Base-by-base conservation (phyloP, 371 early-diverging fungal species). In the Sporodiniella umbellata region DNA sequence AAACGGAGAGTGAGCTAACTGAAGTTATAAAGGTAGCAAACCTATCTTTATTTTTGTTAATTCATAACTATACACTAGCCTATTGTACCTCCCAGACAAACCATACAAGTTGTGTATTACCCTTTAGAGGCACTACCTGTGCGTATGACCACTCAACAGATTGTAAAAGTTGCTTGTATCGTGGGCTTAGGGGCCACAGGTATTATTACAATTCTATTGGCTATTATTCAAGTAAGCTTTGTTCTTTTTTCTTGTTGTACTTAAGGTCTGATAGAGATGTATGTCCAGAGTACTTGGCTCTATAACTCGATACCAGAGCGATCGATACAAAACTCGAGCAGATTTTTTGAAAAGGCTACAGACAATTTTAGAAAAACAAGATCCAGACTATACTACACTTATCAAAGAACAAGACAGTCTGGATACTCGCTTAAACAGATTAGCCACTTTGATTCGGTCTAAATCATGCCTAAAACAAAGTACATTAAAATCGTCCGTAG, bases 181-280 rank as follows among this genome's bases (percentile, higher is more conserved):
- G 15, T 62, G 10, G 72, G 66, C 4, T 15, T 70, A 12, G 57
- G 72, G 10, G 53, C 64, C 2, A 59, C 69, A 11, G 61, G 70
- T 19, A 19, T 68, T n/a, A 62, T 68, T 22, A 55, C 59, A n/a
- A 51, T 51, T 10, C 14, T 70, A 7, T 17, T 60, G 3, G 37
- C 48, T 12, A 18, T 66, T 8, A 49, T 72, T n/a, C 70, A 67
- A 53, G 76, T 75, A 72, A 57, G 14, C 2, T 4, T 30, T 7
- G 33, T 10, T 7, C 8, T 11, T 17, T 33, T 8, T 35, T 24
- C 37, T 28, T 7, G 10, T 26, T 33, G n/a, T n/a, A n/a, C n/a
- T n/a, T n/a, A n/a, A n/a, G n/a, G n/a, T n/a, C n/a, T n/a, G n/a
- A 33, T 44, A 62, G 62, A 35, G 46, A 49, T 38, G 22, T 42